These are phyloP conservation scores for Wickerhamiella occidentalis DNA, from an alignment of 805 yeast genomes.

Conservation along the genomic window DNA sequence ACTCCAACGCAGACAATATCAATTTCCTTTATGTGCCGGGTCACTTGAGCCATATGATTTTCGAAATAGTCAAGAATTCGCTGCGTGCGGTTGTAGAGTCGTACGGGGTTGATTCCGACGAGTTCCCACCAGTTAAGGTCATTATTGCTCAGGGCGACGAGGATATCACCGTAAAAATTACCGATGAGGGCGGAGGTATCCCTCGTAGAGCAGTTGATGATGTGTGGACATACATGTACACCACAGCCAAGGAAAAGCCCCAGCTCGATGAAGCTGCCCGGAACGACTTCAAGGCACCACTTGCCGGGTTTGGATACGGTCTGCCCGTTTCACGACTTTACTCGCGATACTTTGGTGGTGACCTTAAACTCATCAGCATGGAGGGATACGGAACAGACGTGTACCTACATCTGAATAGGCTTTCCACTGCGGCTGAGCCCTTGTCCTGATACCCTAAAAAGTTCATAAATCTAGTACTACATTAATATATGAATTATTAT, in stretches of 20 bases:
- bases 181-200: conserved; percentile 92
- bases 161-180: conserved; percentile 79
- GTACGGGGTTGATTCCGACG: conserved; percentile 47
- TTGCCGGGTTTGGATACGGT: conserved; percentile 93
- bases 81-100: conserved; percentile 81
- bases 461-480: neutral
- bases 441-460: conserved; percentile 13
- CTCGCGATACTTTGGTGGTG: conserved; percentile 86
- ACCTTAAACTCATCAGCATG: conserved; percentile 74
- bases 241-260: conserved; percentile 70
- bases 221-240: conserved; percentile 84
- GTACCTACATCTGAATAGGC: conserved; percentile 69
- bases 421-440: conserved; percentile 64
- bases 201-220: conserved; percentile 72
- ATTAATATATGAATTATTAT: neutral
- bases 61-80: conserved; percentile 78
- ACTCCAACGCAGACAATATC: conserved; percentile 56
- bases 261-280: conserved; percentile 46
- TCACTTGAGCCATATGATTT: conserved; percentile 80
- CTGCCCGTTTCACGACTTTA: conserved; percentile 75
- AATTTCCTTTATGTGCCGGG: conserved; percentile 89
- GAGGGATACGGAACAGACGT: conserved; percentile 94
- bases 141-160: conserved; percentile 82
- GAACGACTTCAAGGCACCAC: conserved; percentile 69
- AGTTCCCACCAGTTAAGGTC: conserved; percentile 76